Evolutionary conservation across 1,284 basidiomycete genomes (phyloP).

Genomic region (Cystobasidium pallidum): DNA sequence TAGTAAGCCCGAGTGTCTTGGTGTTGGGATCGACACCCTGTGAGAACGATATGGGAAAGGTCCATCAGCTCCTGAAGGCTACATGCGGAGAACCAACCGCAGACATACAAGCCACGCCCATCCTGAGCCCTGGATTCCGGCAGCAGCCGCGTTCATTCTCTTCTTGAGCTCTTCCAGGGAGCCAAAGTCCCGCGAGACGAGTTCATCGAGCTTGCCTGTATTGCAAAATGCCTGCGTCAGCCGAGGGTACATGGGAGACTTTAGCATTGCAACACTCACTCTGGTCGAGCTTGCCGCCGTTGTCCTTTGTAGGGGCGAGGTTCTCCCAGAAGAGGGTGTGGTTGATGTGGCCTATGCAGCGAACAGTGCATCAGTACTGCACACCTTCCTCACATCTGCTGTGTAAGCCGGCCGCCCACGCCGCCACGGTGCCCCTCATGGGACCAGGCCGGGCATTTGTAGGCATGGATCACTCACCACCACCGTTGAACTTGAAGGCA

Average conservation of each 20-base stretch:
- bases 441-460: slow-evolving; percentile 73
- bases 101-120: slow-evolving; percentile 90
- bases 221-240: neutral
- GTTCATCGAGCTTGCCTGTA: slow-evolving; percentile 70
- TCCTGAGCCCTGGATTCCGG: slow-evolving; percentile 92
- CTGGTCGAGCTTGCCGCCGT: slow-evolving; percentile 66
- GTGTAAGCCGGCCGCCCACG: slow-evolving; percentile 60
- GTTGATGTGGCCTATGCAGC: slow-evolving; percentile 61
- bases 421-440: slow-evolving; percentile 2
- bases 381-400: slow-evolving; percentile 91
- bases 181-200: slow-evolving; percentile 82
- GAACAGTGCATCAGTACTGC: slow-evolving; percentile 47
- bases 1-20: slow-evolving; percentile 64
- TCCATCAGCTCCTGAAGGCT: slow-evolving; percentile 8
- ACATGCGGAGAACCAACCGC: slow-evolving; percentile 3
- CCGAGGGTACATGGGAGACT: neutral
- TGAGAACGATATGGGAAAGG: neutral
- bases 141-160: slow-evolving; percentile 83
- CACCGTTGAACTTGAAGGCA: slow-evolving; percentile 88
- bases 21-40: slow-evolving; percentile 72
- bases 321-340: slow-evolving; percentile 98
- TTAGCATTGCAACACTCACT: slow-evolving; percentile 48
- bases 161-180: slow-evolving; percentile 75
- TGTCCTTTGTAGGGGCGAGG: slow-evolving; percentile 69
- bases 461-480: slow-evolving; percentile 63